A percentile compares a stretch with the other conserved stretches of the same genome.
These are phyloP conservation scores for Moniliophthora roreri DNA, from an alignment of 1,284 basidiomycete genomes.

Conservation along the genomic window DNA sequence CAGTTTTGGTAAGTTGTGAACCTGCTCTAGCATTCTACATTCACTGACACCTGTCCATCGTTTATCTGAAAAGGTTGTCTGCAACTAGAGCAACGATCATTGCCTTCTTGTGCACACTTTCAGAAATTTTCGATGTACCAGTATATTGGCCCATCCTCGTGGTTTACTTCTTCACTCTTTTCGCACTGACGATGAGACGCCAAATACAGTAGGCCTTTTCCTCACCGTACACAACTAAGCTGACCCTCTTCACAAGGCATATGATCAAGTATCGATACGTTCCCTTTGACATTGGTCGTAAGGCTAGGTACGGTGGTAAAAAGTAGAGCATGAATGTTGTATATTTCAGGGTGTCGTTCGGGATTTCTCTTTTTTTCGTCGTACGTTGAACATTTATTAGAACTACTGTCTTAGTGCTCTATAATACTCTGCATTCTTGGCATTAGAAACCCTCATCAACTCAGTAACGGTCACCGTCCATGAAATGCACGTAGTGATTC, in stretches of 20 bases:
- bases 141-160: slow-evolving; percentile 99
- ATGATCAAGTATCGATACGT: slow-evolving; percentile 99
- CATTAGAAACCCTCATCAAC: too few relatives aligned
- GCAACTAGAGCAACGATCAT: slow-evolving; percentile 87
- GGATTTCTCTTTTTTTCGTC: background rate
- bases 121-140: slow-evolving; percentile 87
- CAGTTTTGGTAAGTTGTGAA: slow-evolving; percentile 78
- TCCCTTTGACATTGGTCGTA: slow-evolving; percentile 90
- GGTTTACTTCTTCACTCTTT: slow-evolving; percentile 88
- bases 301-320: slow-evolving; percentile 65
- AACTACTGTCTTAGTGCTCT: background rate
- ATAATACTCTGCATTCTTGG: too few relatives aligned
- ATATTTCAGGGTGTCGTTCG: background rate
- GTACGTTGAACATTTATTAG: background rate
- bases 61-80: slow-evolving; percentile 64
- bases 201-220: slow-evolving; percentile 80
- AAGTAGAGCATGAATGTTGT: background rate
- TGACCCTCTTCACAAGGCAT: slow-evolving; percentile 56
- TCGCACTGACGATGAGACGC: slow-evolving; percentile 88
- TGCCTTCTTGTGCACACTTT: slow-evolving; percentile 79
- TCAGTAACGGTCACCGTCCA: too few relatives aligned
- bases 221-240: slow-evolving; percentile 1
- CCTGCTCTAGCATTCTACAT: slow-evolving; percentile 51
- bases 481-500: too few relatives aligned
- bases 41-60: slow-evolving; percentile 19